Conservation (phyloP, 2,329 filamentous ascomycete genomes). For the Kalaharituber pfeilii region DNA sequence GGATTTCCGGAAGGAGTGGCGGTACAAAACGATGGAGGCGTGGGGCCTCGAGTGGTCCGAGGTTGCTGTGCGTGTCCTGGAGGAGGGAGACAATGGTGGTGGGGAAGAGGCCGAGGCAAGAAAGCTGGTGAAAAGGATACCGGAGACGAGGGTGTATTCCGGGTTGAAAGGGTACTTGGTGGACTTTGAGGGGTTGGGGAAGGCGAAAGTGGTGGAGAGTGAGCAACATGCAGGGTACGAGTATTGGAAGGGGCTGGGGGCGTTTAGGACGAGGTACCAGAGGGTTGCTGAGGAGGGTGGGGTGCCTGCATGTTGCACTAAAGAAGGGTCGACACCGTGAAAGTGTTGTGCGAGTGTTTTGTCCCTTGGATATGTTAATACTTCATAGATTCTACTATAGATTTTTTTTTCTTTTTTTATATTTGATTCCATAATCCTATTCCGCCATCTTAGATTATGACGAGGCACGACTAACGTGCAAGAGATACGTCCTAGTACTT, state of each 20-base stretch:
- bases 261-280: no score
- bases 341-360: no score
- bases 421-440: no score
- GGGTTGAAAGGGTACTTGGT: not conserved
- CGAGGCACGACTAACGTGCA: no score
- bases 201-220: not conserved
- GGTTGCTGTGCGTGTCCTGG: not conserved
- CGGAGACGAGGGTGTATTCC: not conserved
- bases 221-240: not conserved
- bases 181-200: not conserved
- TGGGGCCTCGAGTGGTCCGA: not conserved
- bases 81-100: not conserved
- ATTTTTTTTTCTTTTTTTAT: no score
- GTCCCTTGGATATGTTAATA: no score
- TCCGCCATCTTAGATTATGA: no score
- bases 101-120: not conserved
- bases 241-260: not conserved
- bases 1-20: not conserved
- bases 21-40: not conserved
- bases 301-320: no score
- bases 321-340: no score
- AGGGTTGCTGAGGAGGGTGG: no score
- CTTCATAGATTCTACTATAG: no score
- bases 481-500: no score
- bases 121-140: not conserved